Evolutionary conservation across 441 rosid genomes (phyloP).

Genomic region (Isatis lusitanica): DNA sequence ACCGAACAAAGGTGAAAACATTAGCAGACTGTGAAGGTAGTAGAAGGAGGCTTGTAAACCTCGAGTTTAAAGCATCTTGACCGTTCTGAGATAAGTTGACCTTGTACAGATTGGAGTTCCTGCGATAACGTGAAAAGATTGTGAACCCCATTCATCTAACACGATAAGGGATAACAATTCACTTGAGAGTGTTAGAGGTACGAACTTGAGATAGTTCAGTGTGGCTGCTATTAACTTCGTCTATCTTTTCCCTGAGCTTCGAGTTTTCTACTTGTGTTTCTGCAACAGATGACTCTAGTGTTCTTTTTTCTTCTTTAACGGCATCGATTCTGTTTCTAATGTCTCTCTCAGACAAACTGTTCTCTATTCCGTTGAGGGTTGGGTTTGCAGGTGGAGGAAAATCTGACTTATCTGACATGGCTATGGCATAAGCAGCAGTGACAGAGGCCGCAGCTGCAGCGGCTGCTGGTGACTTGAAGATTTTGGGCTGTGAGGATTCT

Average conservation of each 20-base stretch:
- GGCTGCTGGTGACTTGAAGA: conserved; percentile 91
- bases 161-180: background rate
- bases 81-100: conserved; percentile 86
- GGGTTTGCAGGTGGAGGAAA: conserved; percentile 44
- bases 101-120: conserved; percentile 88
- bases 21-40: background rate
- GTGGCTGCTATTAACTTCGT: conserved; percentile 66
- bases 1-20: background rate
- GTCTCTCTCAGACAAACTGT: conserved; percentile 41
- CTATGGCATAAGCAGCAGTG: conserved; percentile 87
- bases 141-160: background rate
- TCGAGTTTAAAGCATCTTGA: conserved; percentile 97
- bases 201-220: conserved; percentile 75
- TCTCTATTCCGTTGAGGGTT: conserved; percentile 44
- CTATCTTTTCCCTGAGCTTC: conserved; percentile 64
- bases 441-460: conserved; percentile 99
- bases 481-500: conserved; percentile 67
- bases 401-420: conserved; percentile 82
- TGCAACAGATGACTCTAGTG: conserved; percentile 51
- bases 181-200: conserved; percentile 12
- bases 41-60: conserved; percentile 44
- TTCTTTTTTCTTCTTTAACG: conserved; percentile 70
- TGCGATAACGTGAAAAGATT: conserved; percentile 31
- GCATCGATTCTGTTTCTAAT: conserved; percentile 47
- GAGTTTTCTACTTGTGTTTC: conserved; percentile 65